These are phyloP conservation scores for Lentinula novae-zelandiae DNA, from an alignment of 1,284 basidiomycete genomes.

Conservation along the genomic window DNA sequence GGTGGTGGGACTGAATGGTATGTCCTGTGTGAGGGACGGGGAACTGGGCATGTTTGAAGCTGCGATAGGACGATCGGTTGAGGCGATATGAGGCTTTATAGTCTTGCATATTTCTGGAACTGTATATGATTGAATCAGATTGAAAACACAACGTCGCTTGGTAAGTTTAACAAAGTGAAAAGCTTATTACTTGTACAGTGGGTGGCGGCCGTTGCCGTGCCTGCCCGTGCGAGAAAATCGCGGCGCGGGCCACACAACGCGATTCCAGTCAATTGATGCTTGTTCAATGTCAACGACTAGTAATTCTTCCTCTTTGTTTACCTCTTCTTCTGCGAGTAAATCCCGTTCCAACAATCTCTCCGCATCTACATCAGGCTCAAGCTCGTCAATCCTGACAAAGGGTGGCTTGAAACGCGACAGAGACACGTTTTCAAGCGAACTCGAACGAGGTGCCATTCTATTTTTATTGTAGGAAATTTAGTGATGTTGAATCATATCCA, in stretches of 20 bases:
- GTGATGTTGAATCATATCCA: conserved; percentile 19
- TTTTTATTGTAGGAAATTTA: conserved; percentile 9
- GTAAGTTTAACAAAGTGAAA: neutral
- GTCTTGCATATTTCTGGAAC: neutral
- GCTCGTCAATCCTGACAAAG: neutral
- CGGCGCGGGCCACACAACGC: neutral
- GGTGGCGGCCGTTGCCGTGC: neutral
- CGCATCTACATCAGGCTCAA: neutral
- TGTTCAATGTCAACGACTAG: neutral
- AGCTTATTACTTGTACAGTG: too few relatives aligned
- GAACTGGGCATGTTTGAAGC: neutral
- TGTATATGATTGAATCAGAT: too few relatives aligned
- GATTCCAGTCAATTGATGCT: neutral
- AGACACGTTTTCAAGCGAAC: conserved; percentile 60
- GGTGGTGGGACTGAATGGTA: neutral
- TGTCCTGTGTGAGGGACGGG: neutral
- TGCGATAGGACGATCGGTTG: too few relatives aligned
- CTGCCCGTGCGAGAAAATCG: neutral
- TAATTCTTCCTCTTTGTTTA: neutral
- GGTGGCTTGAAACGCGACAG: conserved; percentile 30
- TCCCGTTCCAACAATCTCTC: neutral
- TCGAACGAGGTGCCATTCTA: conserved; percentile 48
- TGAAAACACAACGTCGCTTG: neutral
- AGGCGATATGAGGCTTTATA: neutral
- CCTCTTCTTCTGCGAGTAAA: neutral